Conservation (phyloP, 2,329 filamentous ascomycete genomes). For the Esteya vermicola region DNA sequence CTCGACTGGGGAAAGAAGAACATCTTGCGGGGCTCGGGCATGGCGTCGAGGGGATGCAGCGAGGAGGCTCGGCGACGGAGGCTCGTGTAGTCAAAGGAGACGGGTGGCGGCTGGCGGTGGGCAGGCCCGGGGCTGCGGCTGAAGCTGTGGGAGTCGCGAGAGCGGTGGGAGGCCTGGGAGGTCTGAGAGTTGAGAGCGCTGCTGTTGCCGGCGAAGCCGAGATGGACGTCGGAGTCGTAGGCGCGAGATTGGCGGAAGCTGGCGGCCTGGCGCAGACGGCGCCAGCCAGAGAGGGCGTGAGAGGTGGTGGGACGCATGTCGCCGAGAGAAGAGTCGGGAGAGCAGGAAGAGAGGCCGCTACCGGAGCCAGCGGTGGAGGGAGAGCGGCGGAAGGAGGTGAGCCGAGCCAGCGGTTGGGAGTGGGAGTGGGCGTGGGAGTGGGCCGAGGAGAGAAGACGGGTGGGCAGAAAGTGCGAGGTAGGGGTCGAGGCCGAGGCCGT, state of each 20-base stretch:
- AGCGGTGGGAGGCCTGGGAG: no score
- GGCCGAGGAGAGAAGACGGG: constrained; percentile 12
- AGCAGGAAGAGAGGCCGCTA: no score
- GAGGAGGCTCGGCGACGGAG: background rate
- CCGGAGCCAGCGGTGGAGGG: constrained; percentile 12
- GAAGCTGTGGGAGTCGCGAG: background rate
- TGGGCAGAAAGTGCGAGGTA: constrained; percentile 1
- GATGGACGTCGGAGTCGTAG: constrained; percentile 22
- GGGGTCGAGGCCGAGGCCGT: constrained; percentile 7
- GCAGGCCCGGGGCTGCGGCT: background rate
- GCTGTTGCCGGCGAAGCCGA: background rate
- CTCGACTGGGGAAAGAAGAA: constrained; percentile 12
- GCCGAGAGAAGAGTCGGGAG: constrained; percentile 5
- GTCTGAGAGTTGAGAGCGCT: no score
- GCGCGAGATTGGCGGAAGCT: constrained; percentile 32
- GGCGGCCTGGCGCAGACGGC: constrained; percentile 34
- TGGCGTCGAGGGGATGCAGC: constrained; percentile 14
- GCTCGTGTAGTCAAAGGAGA: constrained; percentile 3
- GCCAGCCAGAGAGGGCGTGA: constrained; percentile 32
- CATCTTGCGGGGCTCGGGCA: constrained; percentile 22
- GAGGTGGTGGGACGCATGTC: constrained; percentile 27
- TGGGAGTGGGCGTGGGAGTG: constrained; percentile 13
- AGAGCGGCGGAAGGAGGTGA: background rate
- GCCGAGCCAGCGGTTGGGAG: no score
- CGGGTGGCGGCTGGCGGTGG: no score